Evolutionary conservation across 179 eudicot genomes (phyloP).

Genomic region (Silene noctiflora): DNA sequence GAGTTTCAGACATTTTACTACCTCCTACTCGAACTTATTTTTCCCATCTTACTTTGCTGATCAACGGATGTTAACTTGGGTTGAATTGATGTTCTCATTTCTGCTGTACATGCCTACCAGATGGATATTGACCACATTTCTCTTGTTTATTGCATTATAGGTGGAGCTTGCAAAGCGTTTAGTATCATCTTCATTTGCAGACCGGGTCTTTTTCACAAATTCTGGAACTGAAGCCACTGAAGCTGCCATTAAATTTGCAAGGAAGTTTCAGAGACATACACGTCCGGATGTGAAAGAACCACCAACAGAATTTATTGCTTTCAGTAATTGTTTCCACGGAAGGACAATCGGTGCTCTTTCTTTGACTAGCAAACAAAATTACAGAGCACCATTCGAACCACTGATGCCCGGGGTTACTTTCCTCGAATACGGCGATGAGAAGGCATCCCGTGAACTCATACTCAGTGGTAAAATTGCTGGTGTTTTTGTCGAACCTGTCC

Average conservation of each 20-base stretch:
- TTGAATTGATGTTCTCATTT: not conserved
- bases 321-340: constrained; percentile 80
- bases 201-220: constrained; percentile 74
- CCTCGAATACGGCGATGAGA: constrained; percentile 57
- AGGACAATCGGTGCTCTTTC: constrained; percentile 90
- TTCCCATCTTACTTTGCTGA: too few species aligned
- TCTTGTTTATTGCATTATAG: constrained; percentile 32
- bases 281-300: constrained; percentile 44
- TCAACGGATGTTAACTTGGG: not conserved
- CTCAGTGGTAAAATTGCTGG: constrained; percentile 69
- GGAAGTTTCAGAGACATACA: constrained; percentile 62
- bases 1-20: not conserved
- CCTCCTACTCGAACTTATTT: not conserved
- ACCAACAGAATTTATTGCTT: constrained; percentile 61
- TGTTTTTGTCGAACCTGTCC: constrained; percentile 91
- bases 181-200: constrained; percentile 75
- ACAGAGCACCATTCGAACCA: constrained; percentile 76
- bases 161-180: constrained; percentile 88
- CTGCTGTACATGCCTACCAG: not conserved
- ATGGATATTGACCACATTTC: not conserved
- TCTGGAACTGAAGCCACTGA: constrained; percentile 92
- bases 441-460: constrained; percentile 56
- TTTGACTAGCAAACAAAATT: constrained; percentile 82
- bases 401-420: constrained; percentile 83
- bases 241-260: constrained; percentile 87